Evolutionary conservation across 1,139 yeast species (phyloP).

Genomic region (Yamadazyma aaseri): DNA sequence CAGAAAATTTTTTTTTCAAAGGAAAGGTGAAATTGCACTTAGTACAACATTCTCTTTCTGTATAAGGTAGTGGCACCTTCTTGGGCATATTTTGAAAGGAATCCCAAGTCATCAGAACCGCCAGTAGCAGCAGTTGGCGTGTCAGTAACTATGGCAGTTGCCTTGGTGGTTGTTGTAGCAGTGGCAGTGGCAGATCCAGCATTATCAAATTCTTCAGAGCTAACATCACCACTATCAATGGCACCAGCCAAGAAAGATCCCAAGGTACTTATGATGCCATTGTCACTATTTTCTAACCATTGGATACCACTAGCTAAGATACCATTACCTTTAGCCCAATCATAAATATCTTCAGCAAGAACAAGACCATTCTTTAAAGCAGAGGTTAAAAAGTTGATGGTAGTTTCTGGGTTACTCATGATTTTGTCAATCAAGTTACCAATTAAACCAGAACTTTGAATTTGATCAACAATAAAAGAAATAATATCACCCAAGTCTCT

Average conservation of each 20-base stretch:
- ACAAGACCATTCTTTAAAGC: constrained; percentile 37
- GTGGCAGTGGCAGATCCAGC: constrained; percentile 19
- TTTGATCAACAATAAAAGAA: constrained; percentile 25
- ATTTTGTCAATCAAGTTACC: constrained; percentile 31
- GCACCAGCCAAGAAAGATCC: constrained; percentile 24
- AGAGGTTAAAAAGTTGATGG: constrained; percentile 33
- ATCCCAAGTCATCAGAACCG: constrained; percentile 15
- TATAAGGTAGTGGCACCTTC: constrained; percentile 20
- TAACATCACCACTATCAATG: constrained; percentile 26
- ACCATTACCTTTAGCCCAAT: constrained; percentile 42
- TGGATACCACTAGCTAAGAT: constrained; percentile 30
- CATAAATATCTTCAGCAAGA: constrained; percentile 34
- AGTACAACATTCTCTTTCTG: constrained; percentile 22
- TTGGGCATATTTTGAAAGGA: constrained; percentile 18
- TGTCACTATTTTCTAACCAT: constrained; percentile 32
- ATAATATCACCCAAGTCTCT: constrained; percentile 37
- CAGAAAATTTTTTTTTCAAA: too few relatives aligned
- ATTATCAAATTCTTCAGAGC: constrained; percentile 27
- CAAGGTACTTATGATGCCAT: constrained; percentile 16
- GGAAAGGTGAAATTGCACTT: too few relatives aligned
- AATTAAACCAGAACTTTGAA: constrained; percentile 39
- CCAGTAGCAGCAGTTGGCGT: constrained; percentile 18
- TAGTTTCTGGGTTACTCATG: constrained; percentile 36
- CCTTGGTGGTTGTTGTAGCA: constrained; percentile 11
- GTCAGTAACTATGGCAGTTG: constrained; percentile 11